Evolutionary conservation across 2,329 filamentous ascomycete species (phyloP), one percentile per base, ranked within the genome.

Genomic region (Dissoconium aciculare): DNA sequence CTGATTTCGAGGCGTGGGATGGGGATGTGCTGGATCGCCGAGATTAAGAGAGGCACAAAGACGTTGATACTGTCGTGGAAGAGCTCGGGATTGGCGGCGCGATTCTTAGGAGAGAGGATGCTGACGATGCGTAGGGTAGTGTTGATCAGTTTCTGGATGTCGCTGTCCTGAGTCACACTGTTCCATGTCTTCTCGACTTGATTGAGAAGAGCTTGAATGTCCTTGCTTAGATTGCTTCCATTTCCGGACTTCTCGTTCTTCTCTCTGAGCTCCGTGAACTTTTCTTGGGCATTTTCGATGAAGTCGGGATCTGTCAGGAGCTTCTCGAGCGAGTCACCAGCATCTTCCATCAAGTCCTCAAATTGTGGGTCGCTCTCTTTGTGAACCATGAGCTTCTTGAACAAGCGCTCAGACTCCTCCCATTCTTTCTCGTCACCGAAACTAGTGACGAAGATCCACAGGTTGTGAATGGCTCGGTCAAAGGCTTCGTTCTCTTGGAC

Each of bases 1-100:
- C 81, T 78, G 4, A 94, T 64, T 53, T 94, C 87, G n/a, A 94
- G 57, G 4, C 87, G 76, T 0, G 85, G 85, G 31, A 95, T 89
- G 0, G 87, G 87, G 3, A 95, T 61, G 55, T 83, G 84, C 51
- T 94, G 84, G 17, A 95, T 66, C 2, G 72, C 71, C 41, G 81
- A 67, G 34, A 94, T 69, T 3, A 84, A 48, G 9, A 83, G 59
- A 0, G 87, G 87, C 4, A 89, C 63, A 50, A 94, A 85, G 9
- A 87, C 72, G 36, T 87, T 78, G 42, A 83, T 66, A 3, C 72
- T 61, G 50, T 95, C 87, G 2, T 72, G 65, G 3, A 89, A 57
- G 2, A 95, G 63, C 15, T 83, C 77, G 0, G 64, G 60, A 48
- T 85, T 87, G 12, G 71, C 64, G 31, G 71, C 66, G 3, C 67